Evolutionary conservation across 768 basidiomycete species (phyloP).

Genomic region (Suillus weaverae): DNA sequence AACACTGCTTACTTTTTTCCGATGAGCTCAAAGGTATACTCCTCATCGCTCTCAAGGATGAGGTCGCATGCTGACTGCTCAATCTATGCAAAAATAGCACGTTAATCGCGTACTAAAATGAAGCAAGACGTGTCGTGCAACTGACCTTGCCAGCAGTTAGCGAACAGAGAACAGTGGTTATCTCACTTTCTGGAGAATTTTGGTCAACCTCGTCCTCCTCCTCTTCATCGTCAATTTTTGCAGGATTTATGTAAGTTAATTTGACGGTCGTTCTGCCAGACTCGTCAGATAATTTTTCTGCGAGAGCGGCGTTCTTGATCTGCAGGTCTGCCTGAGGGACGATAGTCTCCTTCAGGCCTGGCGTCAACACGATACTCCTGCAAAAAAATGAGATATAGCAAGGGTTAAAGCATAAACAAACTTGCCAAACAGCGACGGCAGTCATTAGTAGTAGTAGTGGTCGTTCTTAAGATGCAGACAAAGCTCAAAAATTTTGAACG

Average conservation of each 20-base stretch:
- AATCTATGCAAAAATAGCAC: constrained; percentile 45
- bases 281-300: constrained; percentile 65
- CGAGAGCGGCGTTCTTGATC: constrained; percentile 82
- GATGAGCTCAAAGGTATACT: constrained; percentile 65
- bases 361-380: constrained; percentile 64
- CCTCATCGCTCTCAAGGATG: constrained; percentile 63
- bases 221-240: constrained; percentile 38
- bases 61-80: constrained; percentile 76
- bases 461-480: constrained; percentile 11
- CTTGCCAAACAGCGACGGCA: constrained; percentile 68
- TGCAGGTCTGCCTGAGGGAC: constrained; percentile 65
- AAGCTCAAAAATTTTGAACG: constrained; percentile 19
- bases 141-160: constrained; percentile 80
- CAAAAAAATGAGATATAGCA: constrained; percentile 11
- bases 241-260: constrained; percentile 51
- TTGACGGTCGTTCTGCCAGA: constrained; percentile 66
- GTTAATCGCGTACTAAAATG: neutral
- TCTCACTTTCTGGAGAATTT: constrained; percentile 37
- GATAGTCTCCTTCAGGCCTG: constrained; percentile 58
- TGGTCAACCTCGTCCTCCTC: constrained; percentile 46
- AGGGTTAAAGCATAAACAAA: constrained; percentile 14
- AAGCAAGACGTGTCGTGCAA: constrained; percentile 5
- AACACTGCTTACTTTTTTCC: constrained; percentile 74
- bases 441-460: constrained; percentile 42
- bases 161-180: constrained; percentile 69